Conservation (phyloP, 352 stramenopile species). For the Phytophthora megakarya region DNA sequence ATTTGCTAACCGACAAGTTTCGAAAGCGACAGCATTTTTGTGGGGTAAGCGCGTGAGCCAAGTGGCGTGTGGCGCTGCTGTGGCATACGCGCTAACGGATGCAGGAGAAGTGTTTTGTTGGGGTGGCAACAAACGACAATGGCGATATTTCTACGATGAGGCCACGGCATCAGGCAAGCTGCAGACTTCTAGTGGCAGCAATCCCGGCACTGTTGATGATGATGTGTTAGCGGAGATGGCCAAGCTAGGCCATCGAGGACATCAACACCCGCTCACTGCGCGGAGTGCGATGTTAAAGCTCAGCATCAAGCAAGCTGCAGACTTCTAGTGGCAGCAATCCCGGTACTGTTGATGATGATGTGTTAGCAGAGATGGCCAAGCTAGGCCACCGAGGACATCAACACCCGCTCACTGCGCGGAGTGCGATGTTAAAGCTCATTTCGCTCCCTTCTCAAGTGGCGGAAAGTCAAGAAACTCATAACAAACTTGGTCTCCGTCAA, state of each 20-base stretch:
- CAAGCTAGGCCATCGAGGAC: background rate
- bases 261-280: conserved; percentile 42
- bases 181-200: too few relatives aligned
- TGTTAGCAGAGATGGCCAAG: background rate
- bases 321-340: background rate
- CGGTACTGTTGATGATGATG: background rate
- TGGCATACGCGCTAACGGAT: conserved; percentile 74
- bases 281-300: conserved; percentile 74
- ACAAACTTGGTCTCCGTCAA: conserved; percentile 42
- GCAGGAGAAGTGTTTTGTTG: conserved; percentile 77
- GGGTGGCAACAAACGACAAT: conserved; percentile 71
- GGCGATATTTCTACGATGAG: conserved; percentile 77
- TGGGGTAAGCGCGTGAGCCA: conserved; percentile 71
- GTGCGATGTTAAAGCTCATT: conserved; percentile 67
- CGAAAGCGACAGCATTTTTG: conserved; percentile 68
- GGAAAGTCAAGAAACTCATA: conserved; percentile 37
- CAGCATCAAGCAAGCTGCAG: too few relatives aligned
- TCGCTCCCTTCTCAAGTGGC: conserved; percentile 48
- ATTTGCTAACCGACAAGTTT: conserved; percentile 61
- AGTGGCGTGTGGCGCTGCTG: conserved; percentile 51
- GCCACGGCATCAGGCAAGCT: conserved; percentile 16
- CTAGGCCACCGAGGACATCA: background rate
- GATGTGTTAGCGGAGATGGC: background rate
- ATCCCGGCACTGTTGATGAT: conserved; percentile 1
- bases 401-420: conserved; percentile 54